phyloP scores from a whole-genome alignment of 192 early-diverging fungal genomes.

The Backusella mclennaniae region DNA sequence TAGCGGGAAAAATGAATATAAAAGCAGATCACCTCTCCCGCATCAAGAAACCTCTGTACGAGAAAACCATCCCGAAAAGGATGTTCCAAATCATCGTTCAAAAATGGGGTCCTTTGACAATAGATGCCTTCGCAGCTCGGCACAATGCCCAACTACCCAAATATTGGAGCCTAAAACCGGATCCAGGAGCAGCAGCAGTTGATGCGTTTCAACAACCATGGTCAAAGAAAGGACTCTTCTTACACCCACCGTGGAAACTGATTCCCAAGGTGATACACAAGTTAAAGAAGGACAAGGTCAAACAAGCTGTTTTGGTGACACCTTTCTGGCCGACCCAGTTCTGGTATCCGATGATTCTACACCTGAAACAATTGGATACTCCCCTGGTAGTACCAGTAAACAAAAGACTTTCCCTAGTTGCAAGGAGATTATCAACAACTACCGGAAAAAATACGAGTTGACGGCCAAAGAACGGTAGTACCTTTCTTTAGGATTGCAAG shows the following conservation, averaged over 20 bases:
- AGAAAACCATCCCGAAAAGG: neutral
- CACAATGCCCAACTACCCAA: neutral
- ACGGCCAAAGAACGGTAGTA: neutral
- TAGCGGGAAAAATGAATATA: neutral
- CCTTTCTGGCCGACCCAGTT: no score
- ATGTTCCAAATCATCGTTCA: neutral
- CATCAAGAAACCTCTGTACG: neutral
- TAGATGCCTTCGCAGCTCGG: neutral
- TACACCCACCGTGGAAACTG: constrained; percentile 8
- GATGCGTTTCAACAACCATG: constrained; percentile 8
- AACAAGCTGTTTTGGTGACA: no score
- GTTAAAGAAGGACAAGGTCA: no score
- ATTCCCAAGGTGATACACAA: neutral
- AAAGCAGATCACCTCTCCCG: neutral
- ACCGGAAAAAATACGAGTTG: neutral
- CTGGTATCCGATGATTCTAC: no score
- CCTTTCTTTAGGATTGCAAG: no score
- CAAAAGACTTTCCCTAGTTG: no score
- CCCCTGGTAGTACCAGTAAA: no score
- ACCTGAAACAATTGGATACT: no score
- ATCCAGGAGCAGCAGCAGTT: neutral
- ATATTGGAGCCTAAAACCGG: neutral
- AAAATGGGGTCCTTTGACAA: neutral
- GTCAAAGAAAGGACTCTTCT: neutral
- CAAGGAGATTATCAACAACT: no score